phyloP scores from a whole-genome alignment of 225 moss, liverwort and hornwort genomes.

The Polytrichum formosum region DNA sequence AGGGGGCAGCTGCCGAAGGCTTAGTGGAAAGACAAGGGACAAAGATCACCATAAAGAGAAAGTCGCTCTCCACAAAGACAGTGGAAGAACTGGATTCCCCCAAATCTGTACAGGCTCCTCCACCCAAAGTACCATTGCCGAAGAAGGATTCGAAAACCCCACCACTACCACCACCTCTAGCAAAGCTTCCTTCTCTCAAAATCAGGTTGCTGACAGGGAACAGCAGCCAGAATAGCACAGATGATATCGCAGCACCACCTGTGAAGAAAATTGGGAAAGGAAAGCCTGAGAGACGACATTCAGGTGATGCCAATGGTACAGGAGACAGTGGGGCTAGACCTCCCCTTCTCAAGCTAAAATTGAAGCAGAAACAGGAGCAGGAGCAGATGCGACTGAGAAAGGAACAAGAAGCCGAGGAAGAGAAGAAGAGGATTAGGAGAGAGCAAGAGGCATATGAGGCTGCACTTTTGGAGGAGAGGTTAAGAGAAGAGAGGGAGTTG shows the following conservation, averaged over 20 bases:
- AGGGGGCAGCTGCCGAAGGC: conserved; percentile 72
- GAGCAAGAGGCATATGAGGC: conserved; percentile 38
- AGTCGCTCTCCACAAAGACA: conserved; percentile 41
- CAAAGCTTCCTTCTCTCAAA: conserved; percentile 73
- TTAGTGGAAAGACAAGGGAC: conserved; percentile 88
- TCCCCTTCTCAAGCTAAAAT: conserved; percentile 31
- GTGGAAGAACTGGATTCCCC: conserved; percentile 70
- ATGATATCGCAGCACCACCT: conserved; percentile 18
- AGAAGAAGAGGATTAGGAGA: conserved; percentile 13
- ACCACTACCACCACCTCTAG: conserved; percentile 9
- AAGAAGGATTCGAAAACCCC: conserved; percentile 28
- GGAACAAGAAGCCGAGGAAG: conserved; percentile 20
- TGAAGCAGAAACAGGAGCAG: conserved; percentile 33
- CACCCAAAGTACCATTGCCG: conserved; percentile 16
- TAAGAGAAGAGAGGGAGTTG: conserved; percentile 29
- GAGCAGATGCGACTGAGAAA: conserved; percentile 22
- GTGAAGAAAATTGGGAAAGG: conserved; percentile 15
- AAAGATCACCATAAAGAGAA: conserved; percentile 89
- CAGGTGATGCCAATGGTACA: conserved; percentile 16
- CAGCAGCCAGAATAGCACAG: conserved; percentile 23
- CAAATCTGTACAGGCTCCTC: conserved; percentile 24
- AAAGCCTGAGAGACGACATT: conserved; percentile 21
- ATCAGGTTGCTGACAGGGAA: conserved; percentile 66
- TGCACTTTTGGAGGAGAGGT: conserved; percentile 32
- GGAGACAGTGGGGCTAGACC: conserved; percentile 19